Percentiles rank a stretch among this genome's conserved stretches.
These are phyloP conservation scores for Lunasporangiospora selenospora DNA, from an alignment of 192 early-diverging fungal genomes.

Conservation along the genomic window DNA sequence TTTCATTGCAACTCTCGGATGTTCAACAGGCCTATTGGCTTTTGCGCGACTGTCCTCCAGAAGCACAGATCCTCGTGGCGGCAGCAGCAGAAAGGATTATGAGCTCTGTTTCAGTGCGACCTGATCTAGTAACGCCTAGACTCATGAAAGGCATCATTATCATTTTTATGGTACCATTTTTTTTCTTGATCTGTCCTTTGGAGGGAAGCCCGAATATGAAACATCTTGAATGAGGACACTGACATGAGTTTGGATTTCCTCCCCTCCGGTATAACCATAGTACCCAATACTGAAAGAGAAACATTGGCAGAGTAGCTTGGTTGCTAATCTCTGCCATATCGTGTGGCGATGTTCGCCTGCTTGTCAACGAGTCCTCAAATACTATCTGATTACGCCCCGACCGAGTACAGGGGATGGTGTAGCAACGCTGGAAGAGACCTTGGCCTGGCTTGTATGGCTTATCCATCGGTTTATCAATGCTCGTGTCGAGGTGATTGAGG, in stretches of 20 bases:
- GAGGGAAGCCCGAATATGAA: too few species aligned
- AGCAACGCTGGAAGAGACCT: constrained; percentile 34
- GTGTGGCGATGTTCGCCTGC: constrained; percentile 30
- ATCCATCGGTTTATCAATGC: constrained; percentile 42
- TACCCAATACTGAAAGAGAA: constrained; percentile 42
- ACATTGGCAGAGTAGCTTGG: constrained; percentile 38
- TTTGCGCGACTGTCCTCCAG: constrained; percentile 30
- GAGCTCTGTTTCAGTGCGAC: constrained; percentile 40
- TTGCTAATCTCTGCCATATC: constrained; percentile 39
- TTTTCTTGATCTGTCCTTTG: too few species aligned
- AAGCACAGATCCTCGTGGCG: constrained; percentile 34
- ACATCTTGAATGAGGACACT: too few species aligned
- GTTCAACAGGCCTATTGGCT: constrained; percentile 45
- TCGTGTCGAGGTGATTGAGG: constrained; percentile 29
- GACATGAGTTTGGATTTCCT: too few species aligned
- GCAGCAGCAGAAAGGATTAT: constrained; percentile 40
- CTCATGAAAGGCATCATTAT: constrained; percentile 46
- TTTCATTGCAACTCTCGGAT: constrained; percentile 38
- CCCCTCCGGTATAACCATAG: too few species aligned
- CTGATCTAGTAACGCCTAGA: constrained; percentile 35
- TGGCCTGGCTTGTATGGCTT: constrained; percentile 41
- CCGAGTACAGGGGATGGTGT: constrained; percentile 26
- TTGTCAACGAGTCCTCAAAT: constrained; percentile 39
- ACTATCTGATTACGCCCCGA: constrained; percentile 32
- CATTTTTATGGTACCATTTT: constrained; percentile 49